Base-by-base conservation (phyloP, 2,329 filamentous ascomycete genomes). In the Neophaeococcomyces mojaviensis region DNA sequence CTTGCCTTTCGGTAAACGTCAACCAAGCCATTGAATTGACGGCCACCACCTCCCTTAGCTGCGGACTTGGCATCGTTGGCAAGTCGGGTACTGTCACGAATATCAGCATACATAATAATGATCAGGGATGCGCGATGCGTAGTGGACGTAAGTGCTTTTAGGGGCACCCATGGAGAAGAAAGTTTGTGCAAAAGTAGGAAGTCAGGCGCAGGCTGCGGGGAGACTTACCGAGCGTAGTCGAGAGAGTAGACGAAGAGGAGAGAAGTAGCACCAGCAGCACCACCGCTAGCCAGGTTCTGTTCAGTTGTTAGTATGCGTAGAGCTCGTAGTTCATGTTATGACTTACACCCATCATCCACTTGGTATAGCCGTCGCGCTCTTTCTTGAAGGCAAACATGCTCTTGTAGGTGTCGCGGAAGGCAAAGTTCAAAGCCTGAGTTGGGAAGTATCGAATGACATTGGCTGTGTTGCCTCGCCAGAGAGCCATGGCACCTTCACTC, bases 401-500 rank as follows among this genome's bases (percentile, higher is more conserved):
- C 88, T 98, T 98, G 88, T 96, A 44, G 84, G 94, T 96, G 76
- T 98, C 92, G 75, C 92, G 92, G 92, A 98, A 98, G 72, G 92
- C 92, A 70, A 98, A 98, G 89, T 98, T 98, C 73, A 98, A 81
- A 66, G 92, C 92, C 83, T 98, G 92, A 73, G 92, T 98, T 64
- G 92, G 92, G 88, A 98, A 98, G 81, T 98, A 98, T 86, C 92
- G 92, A 82, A 98, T 95, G 75, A 98, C 92, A 85, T 98, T 98
- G 88, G 92, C 92, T 71, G 92, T 98, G 88, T 98, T 98, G 77
- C 92, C 92, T 83, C 92, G 84, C 92, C 92, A 98, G 66, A 98
- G 81, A 59, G 90, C 83, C 73, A 92, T 83, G 64, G 92, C 75
- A 86, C 92, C 92, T 81, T 98, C 92, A 59, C 86, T 78, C 66